phyloP scores from a whole-genome alignment of 257 asterid genomes.

The Thymus mandschuricus region DNA sequence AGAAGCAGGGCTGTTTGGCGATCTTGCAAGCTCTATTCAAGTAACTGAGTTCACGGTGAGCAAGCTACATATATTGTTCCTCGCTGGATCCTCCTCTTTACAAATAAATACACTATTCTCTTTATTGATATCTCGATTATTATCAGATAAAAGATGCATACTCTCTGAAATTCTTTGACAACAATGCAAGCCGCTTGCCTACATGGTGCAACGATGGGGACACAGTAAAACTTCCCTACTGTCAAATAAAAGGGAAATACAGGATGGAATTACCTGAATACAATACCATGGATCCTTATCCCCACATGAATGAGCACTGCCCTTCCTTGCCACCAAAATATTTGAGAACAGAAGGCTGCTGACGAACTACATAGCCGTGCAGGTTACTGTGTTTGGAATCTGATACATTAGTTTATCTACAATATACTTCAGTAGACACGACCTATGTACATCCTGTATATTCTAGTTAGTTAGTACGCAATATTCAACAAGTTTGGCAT shows the following conservation, averaged over 20 bases:
- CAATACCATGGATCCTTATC: conserved; percentile 68
- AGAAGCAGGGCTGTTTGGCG: conserved; percentile 86
- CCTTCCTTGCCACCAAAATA: conserved; percentile 82
- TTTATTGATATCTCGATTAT: not conserved
- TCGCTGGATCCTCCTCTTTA: not conserved
- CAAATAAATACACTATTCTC: not conserved
- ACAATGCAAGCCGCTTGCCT: conserved; percentile 77
- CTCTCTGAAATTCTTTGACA: conserved; percentile 69
- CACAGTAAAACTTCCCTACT: conserved; percentile 75
- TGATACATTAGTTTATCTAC: conserved; percentile 8
- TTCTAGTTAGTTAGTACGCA: conserved; percentile 15
- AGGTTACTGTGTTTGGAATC: not conserved
- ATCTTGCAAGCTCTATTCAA: conserved; percentile 68
- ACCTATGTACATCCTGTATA: conserved; percentile 28
- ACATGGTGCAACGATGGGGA: conserved; percentile 91
- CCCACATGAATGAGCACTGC: conserved; percentile 91
- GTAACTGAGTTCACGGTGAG: conserved; percentile 96
- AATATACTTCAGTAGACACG: not conserved
- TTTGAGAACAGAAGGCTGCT: conserved; percentile 74
- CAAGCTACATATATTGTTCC: conserved; percentile 18
- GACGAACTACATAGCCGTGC: conserved; percentile 17
- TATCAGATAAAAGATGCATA: conserved; percentile 93
- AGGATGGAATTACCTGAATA: conserved; percentile 84
- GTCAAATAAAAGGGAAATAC: conserved; percentile 83
- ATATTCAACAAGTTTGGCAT: conserved; percentile 20